Conservation (phyloP, 139 green algal species). For the Desmodesmus armatus region DNA sequence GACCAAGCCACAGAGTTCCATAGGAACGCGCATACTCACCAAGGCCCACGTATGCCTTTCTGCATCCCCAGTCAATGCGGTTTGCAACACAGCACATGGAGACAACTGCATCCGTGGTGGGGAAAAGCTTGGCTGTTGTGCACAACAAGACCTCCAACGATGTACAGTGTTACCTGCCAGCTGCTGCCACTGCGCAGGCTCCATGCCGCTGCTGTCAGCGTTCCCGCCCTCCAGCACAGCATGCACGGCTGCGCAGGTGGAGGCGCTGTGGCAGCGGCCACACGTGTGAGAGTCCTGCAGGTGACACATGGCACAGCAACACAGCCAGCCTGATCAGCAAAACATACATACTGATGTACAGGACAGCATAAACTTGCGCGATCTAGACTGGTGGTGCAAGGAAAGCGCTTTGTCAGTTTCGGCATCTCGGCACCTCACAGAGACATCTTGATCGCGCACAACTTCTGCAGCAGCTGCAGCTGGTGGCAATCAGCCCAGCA, state of each 20-base stretch:
- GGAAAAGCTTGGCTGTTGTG: too few relatives aligned
- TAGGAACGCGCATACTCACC: too few relatives aligned
- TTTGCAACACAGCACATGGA: too few relatives aligned
- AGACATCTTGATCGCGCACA: too few relatives aligned
- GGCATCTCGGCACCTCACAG: background rate
- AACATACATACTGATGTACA: background rate
- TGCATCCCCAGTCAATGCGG: too few relatives aligned
- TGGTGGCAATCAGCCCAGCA: background rate
- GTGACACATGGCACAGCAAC: conserved; percentile 10
- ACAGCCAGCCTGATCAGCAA: background rate
- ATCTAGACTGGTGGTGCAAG: too few relatives aligned
- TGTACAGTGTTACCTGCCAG: too few relatives aligned
- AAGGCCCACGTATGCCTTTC: too few relatives aligned
- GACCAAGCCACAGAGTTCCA: too few relatives aligned
- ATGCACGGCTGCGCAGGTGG: conserved; percentile 69
- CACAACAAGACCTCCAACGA: too few relatives aligned
- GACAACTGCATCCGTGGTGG: too few relatives aligned
- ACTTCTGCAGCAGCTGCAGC: background rate
- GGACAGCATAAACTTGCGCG: background rate
- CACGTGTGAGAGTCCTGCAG: conserved; percentile 38
- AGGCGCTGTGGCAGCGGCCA: conserved; percentile 63
- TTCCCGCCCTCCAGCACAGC: conserved; percentile 62
- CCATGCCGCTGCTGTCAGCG: conserved; percentile 52
- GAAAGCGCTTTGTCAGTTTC: too few relatives aligned
- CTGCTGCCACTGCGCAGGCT: conserved; percentile 33